A percentile compares a stretch with the other conserved stretches of the same genome.
phyloP scores from a whole-genome alignment of 805 yeast species.

The Torulaspora quercuum region DNA sequence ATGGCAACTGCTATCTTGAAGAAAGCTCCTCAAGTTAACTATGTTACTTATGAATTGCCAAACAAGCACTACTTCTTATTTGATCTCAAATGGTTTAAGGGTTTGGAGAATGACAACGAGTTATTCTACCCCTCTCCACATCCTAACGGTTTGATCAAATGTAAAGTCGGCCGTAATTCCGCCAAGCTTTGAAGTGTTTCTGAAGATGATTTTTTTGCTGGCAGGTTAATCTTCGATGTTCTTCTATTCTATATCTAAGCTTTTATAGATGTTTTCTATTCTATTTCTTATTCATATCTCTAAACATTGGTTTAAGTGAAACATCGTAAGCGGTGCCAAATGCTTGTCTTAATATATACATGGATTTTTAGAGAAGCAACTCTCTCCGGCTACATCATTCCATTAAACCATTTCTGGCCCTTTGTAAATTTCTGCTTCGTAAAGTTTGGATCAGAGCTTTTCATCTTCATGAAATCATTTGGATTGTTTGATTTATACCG shows the following conservation, averaged over 20 bases:
- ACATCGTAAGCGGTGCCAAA: too few relatives aligned
- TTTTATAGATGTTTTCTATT: neutral
- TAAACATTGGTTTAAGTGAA: too few relatives aligned
- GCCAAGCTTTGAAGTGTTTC: conserved; percentile 53
- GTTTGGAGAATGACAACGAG: conserved; percentile 73
- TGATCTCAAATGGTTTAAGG: conserved; percentile 78
- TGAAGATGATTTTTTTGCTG: too few relatives aligned
- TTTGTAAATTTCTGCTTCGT: conserved; percentile 37
- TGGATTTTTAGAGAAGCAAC: too few relatives aligned
- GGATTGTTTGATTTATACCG: conserved; percentile 34
- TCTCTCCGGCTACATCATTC: conserved; percentile 29
- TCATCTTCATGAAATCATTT: conserved; percentile 41
- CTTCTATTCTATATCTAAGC: neutral
- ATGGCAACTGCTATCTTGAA: conserved; percentile 74
- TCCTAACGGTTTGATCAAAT: conserved; percentile 88
- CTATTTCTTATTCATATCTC: conserved; percentile 4
- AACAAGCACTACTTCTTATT: conserved; percentile 87
- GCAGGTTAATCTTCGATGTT: conserved; percentile 1
- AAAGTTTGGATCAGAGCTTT: conserved; percentile 43
- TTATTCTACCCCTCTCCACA: conserved; percentile 86
- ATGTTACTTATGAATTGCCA: conserved; percentile 75
- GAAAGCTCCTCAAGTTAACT: conserved; percentile 51
- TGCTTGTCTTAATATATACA: conserved; percentile 1
- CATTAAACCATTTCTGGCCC: conserved; percentile 36
- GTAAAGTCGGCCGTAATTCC: conserved; percentile 74